These are phyloP conservation scores for Barnettozyma californica DNA, from an alignment of 805 yeast species.

Conservation along the genomic window DNA sequence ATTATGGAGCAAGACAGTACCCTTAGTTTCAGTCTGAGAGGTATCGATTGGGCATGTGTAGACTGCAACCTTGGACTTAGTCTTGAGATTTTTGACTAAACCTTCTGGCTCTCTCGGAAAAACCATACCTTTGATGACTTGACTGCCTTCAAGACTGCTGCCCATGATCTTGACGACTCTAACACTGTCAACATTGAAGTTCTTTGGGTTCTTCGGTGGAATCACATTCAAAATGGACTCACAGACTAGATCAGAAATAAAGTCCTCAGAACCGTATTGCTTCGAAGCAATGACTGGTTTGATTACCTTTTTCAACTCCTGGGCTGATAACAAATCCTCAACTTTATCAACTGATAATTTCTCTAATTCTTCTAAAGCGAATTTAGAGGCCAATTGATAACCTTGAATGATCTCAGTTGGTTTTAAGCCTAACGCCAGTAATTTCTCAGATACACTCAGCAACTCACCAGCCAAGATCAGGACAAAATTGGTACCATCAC, in stretches of 20 bases:
- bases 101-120: slow-evolving; percentile 98
- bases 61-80: slow-evolving; percentile 80
- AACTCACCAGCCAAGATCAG: slow-evolving; percentile 91
- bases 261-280: slow-evolving; percentile 84
- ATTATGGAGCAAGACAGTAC: slow-evolving; percentile 91
- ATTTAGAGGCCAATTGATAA: slow-evolving; percentile 78
- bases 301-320: slow-evolving; percentile 64
- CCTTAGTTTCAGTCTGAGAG: slow-evolving; percentile 96
- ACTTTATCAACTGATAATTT: slow-evolving; percentile 56
- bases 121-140: slow-evolving; percentile 94
- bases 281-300: slow-evolving; percentile 89
- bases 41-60: slow-evolving; percentile 93
- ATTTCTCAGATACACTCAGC: slow-evolving; percentile 78
- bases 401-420: slow-evolving; percentile 94
- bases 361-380: slow-evolving; percentile 64
- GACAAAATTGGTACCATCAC: slow-evolving; percentile 92
- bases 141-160: slow-evolving; percentile 62
- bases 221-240: slow-evolving; percentile 79
- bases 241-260: slow-evolving; percentile 69
- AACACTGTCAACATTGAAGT: slow-evolving; percentile 86
- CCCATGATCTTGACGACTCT: slow-evolving; percentile 98
- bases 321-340: slow-evolving; percentile 47
- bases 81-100: slow-evolving; percentile 56
- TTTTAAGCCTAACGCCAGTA: slow-evolving; percentile 77
- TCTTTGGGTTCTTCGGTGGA: slow-evolving; percentile 57